Base-by-base conservation (phyloP, 176 grass and related monocot species). In the Pontederia paniculata region DNA sequence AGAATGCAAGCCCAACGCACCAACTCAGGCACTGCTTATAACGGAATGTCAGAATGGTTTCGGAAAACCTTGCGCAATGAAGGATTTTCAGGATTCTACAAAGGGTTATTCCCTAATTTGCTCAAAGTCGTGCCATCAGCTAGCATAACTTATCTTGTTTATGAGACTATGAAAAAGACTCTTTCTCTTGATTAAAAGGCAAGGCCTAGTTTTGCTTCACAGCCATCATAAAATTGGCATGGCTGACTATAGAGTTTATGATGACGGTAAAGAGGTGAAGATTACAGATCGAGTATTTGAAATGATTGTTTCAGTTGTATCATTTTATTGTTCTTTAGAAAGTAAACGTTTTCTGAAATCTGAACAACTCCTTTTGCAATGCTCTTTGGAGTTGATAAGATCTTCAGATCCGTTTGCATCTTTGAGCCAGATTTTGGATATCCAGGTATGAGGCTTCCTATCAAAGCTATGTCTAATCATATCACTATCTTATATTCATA, bases 81-180 rank as follows among this genome's bases (percentile, higher is more conserved):
- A 64, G 83, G 88, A 42, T 41, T 84, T 60, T 66, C 58, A 53
- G 83, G 77, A 75, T 94, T 94, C 63, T 94, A 88, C 63, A 94
- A 84, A 73, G 88, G 88, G n/a, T 25, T 94, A 58, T 20, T 84
- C 49, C 88, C 83, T 51, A 94, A 94, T 74, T 70, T 94, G 50
- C 80, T 94, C 42, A 94, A 94, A 83, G 88, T 88, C 37, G 83
- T 94, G 47, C 88, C 83, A 41, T 77, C 88, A 58, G 88, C 88
- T 52, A 84, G 83, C 67, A 94, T 94, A 74, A 94, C 88, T 21
- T 94, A 94, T 78, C 73, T 94, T 45, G 77, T 94, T 57, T 94
- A 94, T 20, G 88, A 94, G 80, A 73, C 76, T 0, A 94, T 88
- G 88, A 94, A 94, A 70, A 94, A 88, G 72, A 78, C 67, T 71